These are phyloP conservation scores for Aphanocladium album DNA, from an alignment of 2,329 filamentous ascomycete species.

Conservation along the genomic window DNA sequence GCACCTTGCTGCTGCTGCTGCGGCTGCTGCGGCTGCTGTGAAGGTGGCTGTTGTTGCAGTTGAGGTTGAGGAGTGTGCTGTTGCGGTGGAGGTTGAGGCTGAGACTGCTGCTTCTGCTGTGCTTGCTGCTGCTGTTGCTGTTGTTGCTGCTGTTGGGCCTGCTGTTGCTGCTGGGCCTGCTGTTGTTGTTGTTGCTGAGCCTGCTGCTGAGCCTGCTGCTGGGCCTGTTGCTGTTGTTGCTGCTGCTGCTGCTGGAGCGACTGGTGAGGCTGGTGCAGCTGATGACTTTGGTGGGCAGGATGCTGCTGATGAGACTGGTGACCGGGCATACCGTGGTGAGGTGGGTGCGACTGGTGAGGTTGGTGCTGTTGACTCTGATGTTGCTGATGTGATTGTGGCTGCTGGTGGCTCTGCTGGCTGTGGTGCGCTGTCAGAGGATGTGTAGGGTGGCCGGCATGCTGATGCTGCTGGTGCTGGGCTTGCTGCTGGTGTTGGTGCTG, in stretches of 20 bases:
- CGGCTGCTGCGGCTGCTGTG: slow-evolving; percentile 29
- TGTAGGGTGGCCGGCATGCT: slow-evolving; percentile 18
- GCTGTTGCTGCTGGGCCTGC: slow-evolving; percentile 10
- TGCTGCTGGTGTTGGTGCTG: slow-evolving; percentile 26
- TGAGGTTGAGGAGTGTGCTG: slow-evolving; percentile 16
- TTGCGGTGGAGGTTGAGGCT: slow-evolving; percentile 20
- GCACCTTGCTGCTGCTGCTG: slow-evolving; percentile 17
- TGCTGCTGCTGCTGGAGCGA: slow-evolving; percentile 27
- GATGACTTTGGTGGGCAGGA: slow-evolving; percentile 21
- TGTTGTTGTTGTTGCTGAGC: slow-evolving; percentile 23
- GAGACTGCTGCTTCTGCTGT: slow-evolving; percentile 24
- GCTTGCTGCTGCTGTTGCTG: slow-evolving; percentile 26
- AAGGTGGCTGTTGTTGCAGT: slow-evolving; percentile 20
- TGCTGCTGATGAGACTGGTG: slow-evolving; percentile 23
- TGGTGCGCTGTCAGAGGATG: slow-evolving; percentile 12
- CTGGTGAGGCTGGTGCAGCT: slow-evolving; percentile 21
- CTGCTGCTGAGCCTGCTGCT: slow-evolving; percentile 26
- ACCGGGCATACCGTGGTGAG: slow-evolving; percentile 10
- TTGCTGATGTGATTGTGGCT: slow-evolving; percentile 17
- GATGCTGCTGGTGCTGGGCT: slow-evolving; percentile 22
- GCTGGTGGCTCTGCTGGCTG: slow-evolving; percentile 21
- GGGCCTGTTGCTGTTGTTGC: slow-evolving; percentile 22
- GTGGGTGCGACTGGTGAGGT: slow-evolving; percentile 17
- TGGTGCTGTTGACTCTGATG: slow-evolving; percentile 20
- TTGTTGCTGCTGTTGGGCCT: slow-evolving; percentile 21